A percentile compares a stretch with the other conserved stretches of the same genome.
These are phyloP conservation scores for Chytridium lagenaria DNA, from an alignment of 371 early-diverging fungal species.

Conservation along the genomic window DNA sequence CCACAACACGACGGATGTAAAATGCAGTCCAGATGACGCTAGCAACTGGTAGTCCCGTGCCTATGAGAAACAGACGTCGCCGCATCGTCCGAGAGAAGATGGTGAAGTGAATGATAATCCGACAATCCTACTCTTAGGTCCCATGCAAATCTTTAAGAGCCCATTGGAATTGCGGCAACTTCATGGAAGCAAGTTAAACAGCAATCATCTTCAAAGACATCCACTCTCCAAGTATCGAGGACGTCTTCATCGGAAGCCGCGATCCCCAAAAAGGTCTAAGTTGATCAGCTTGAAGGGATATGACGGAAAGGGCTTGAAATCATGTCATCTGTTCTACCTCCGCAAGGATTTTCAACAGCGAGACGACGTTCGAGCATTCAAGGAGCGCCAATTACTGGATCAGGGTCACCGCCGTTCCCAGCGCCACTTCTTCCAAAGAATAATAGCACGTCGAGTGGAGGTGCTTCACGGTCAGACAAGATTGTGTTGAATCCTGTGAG, in stretches of 20 bases:
- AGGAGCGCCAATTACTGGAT: background rate
- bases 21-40: background rate
- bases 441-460: background rate
- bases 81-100: background rate
- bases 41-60: background rate
- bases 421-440: background rate
- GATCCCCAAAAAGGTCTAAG: background rate
- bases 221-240: no score
- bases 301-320: background rate
- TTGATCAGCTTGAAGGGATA: background rate
- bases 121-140: no score
- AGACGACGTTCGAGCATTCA: slow-evolving; percentile 12
- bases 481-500: background rate
- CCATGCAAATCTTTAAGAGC: no score
- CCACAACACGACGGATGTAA: background rate
- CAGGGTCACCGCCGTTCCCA: background rate
- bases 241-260: no score
- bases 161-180: no score
- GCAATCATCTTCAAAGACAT: no score
- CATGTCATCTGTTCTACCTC: slow-evolving; percentile 9
- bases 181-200: no score
- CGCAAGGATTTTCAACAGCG: slow-evolving; percentile 7
- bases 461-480: background rate
- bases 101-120: background rate
- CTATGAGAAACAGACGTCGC: background rate